Evolutionary conservation across 2,329 filamentous ascomycete genomes (phyloP), one percentile per base, ranked within the genome.

Genomic region (Epichloe elymi): DNA sequence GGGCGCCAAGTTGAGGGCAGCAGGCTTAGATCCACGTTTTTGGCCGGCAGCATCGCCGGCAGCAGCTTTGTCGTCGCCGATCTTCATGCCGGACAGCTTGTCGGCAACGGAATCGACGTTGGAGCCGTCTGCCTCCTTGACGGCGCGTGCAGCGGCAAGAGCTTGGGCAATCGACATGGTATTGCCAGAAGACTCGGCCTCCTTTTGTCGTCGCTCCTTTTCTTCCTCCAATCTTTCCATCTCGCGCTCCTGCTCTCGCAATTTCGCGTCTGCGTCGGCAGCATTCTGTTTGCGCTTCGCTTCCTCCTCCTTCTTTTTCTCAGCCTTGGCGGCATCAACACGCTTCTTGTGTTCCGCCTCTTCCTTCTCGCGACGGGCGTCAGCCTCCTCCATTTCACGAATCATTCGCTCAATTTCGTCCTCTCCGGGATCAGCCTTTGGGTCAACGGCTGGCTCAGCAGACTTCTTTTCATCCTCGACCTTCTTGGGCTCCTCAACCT

Each of bases 1-100:
- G n/a, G 78, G 78, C 51, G 89, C 80, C 55, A 97, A 77, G 70
- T 96, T 96, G 57, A 98, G 82, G 43, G 88, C 85, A 53, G 85
- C 82, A 47, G 93, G 91, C 76, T 95, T 96, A 53, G 74, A 65
- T 41, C 69, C 70, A 51, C 72, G 80, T 69, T 88, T 89, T 56
- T 62, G 58, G 70, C 72, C 57, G 69, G 75, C 55, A 59, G 70
- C 46, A 57, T 71, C 71, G 11, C 69, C 66, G 40, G 74, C 68
- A 45, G 72, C 69, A 8, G 66, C 62, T 56, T 71, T 73, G 40
- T 72, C 73, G 17, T 61, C 61, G 26, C 61, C 67, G 47, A 80
- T 67, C 54, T 69, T 75, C 55, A 80, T 70, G 54, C 67, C 73
- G 30, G 74, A 72, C 23, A 79, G 65, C 63, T 81, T 80, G 54